Evolutionary conservation across 1,284 basidiomycete species (phyloP).

Genomic region (Leccinum fuscescens): DNA sequence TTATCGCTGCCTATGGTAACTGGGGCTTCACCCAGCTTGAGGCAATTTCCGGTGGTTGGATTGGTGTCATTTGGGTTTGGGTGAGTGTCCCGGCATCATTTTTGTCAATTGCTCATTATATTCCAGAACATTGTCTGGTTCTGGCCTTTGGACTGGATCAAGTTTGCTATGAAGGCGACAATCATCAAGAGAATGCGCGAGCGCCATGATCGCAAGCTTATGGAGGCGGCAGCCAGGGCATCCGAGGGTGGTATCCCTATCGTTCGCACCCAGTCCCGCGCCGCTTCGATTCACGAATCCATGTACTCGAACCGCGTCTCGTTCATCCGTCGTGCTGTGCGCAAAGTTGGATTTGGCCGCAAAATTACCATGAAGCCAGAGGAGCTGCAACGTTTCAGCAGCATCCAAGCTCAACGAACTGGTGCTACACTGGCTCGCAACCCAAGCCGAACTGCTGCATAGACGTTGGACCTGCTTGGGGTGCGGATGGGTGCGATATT

Average conservation of each 20-base stretch:
- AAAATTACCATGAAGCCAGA: conserved; percentile 79
- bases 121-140: conserved; percentile 89
- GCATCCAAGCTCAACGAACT: conserved; percentile 77
- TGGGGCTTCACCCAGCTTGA: conserved; percentile 87
- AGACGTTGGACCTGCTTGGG: conserved; percentile 13
- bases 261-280: conserved; percentile 83
- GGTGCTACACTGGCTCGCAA: conserved; percentile 77
- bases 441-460: conserved; percentile 59
- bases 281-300: conserved; percentile 88
- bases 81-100: conserved; percentile 42
- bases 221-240: conserved; percentile 41
- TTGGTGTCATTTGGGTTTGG: conserved; percentile 97
- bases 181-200: conserved; percentile 81
- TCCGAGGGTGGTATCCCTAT: conserved; percentile 71
- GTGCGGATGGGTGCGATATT: conserved; percentile 23
- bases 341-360: conserved; percentile 82
- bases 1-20: conserved; percentile 91
- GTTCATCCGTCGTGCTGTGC: conserved; percentile 83
- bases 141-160: conserved; percentile 91
- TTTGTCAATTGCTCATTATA: conserved; percentile 3
- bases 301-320: conserved; percentile 91
- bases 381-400: conserved; percentile 81
- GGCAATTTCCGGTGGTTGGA: conserved; percentile 86
- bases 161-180: conserved; percentile 93
- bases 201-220: conserved; percentile 48